Evolutionary conservation across 2,329 filamentous ascomycete species (phyloP).

Genomic region (Cordyceps cicadae): DNA sequence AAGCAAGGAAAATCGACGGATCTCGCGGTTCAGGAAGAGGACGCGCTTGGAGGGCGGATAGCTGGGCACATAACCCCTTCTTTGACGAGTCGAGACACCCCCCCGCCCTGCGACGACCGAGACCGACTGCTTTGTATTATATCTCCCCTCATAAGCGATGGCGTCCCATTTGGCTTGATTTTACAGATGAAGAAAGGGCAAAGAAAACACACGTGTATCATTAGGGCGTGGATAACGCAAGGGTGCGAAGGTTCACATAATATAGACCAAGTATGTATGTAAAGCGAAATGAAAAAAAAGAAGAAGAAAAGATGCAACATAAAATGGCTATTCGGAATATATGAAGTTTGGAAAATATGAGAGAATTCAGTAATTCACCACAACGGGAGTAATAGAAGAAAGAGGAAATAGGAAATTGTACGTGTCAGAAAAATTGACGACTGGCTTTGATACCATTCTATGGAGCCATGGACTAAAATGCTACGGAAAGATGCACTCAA

Average conservation of each 20-base stretch:
- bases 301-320: background rate
- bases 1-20: background rate
- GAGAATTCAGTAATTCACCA: too few species aligned
- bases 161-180: slow-evolving; percentile 33
- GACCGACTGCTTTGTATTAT: slow-evolving; percentile 24
- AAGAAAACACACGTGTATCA: background rate
- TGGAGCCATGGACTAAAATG: background rate
- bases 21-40: too few species aligned
- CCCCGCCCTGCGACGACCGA: background rate
- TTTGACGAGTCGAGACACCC: background rate
- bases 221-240: background rate
- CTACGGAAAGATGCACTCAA: background rate
- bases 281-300: background rate
- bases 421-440: too few species aligned
- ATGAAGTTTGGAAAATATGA: too few species aligned
- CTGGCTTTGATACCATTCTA: too few species aligned
- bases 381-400: too few species aligned
- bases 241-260: background rate
- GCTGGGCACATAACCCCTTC: too few species aligned
- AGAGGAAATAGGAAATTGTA: too few species aligned
- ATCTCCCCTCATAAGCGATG: slow-evolving; percentile 37
- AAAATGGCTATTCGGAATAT: background rate
- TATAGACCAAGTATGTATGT: too few species aligned
- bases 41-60: background rate
- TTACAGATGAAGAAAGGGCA: background rate